Evolutionary conservation across 305 asterid species (phyloP), one percentile per base, ranked within the genome.

Genomic region (Fraxinus ornus): DNA sequence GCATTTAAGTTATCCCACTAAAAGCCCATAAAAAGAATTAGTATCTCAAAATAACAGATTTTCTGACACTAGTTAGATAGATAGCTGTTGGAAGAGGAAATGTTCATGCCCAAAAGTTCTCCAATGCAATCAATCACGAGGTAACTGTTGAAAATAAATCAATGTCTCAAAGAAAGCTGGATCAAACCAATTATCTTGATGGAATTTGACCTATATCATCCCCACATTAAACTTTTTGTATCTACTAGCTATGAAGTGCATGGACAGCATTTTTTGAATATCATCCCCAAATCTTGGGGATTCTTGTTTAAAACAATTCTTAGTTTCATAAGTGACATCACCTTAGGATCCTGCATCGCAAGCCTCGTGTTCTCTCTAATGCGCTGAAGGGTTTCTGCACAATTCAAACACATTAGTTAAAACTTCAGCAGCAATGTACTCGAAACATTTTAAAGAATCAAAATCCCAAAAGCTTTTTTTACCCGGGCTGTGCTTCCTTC

Each of bases 271-370:
- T 49, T 15, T 52, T 17, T 2, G 22, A 52, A 17, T 12, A 66
- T 24, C 36, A 66, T 70, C 39, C 32, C 71, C 12, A 37, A 30
- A 72, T 12, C 32, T 21, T 47, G 75, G 44, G 60, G 32, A 9
- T 21, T 68, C 28, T 71, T 28, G 49, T 19, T 32, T 9, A 19
- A 66, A 81, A 83, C 68, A 82, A 78, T 81, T 78, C 79, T 39
- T 36, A 55, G 84, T 85, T 82, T 88, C 93, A 88, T 91, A 91
- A 95, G 91, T 92, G 93, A 89, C 96, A 89, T 96, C 98, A 94
- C 99, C 98, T 96, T 93, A 90, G 99, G 99, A 85, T 94, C 92
- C 92, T 91, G 96, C 99, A 96, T 96, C 49, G 99, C 99, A 86
- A 94, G 91, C 86, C 89, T 90, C 39, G 99, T 94, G 88, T 92